Evolutionary conservation across 1,284 basidiomycete genomes (phyloP).

Genomic region (Flammula alnicola): DNA sequence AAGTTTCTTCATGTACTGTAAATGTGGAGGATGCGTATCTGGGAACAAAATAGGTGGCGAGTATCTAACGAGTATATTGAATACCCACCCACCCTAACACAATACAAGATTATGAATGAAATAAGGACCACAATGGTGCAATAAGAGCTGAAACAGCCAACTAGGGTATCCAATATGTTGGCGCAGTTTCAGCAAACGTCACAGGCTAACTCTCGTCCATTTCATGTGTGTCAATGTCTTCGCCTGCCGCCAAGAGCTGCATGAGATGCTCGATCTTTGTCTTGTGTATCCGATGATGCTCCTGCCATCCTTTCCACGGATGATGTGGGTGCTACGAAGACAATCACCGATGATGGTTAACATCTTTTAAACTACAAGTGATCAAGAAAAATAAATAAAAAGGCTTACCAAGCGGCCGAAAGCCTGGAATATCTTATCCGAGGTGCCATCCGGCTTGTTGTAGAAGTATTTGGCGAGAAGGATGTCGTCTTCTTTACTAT

Average conservation of each 20-base stretch:
- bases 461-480: slow-evolving; percentile 74
- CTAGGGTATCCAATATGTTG: no score
- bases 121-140: no score
- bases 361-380: not conserved
- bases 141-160: no score
- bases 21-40: no score
- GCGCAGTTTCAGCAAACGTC: not conserved
- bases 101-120: no score
- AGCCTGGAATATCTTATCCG: slow-evolving; percentile 78
- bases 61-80: no score
- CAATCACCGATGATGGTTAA: no score
- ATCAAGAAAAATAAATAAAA: slow-evolving; percentile 6
- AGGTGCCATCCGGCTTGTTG: slow-evolving; percentile 73
- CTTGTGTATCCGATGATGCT: slow-evolving; percentile 84
- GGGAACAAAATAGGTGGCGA: no score
- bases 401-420: slow-evolving; percentile 66
- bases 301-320: slow-evolving; percentile 90
- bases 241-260: slow-evolving; percentile 58
- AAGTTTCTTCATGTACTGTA: no score
- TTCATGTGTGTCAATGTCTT: slow-evolving; percentile 46
- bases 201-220: slow-evolving; percentile 22
- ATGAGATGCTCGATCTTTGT: slow-evolving; percentile 81
- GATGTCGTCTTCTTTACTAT: slow-evolving; percentile 75
- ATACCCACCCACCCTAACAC: no score
- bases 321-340: slow-evolving; percentile 78